Evolutionary conservation across 208 protist species (phyloP), one percentile per base, ranked within the genome.

Genomic region (Leishmania gerbilli): DNA sequence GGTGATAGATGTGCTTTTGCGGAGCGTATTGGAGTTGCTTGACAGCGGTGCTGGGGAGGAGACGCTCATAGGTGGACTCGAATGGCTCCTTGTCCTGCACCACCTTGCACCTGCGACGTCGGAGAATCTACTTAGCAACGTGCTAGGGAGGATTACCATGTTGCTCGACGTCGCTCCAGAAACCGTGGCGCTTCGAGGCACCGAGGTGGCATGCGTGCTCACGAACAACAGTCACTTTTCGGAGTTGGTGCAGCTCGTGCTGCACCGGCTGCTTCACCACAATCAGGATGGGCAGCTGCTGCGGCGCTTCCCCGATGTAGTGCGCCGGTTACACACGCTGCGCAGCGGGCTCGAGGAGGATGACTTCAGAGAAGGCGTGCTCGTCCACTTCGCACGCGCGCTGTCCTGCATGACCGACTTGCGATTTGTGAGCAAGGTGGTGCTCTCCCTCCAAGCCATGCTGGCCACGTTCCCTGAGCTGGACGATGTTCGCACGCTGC

Each of bases 381-480:
- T 86, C 31, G 79, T 86, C 34, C 37, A 64, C 56, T 83, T 86
- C 15, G 78, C 82, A 3, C 68, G 65, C 53, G 76, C 67, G 76
- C 87, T 74, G 56, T 88, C 68, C 62, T 58, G 8, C 19, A 60
- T 69, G 64, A 79, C 79, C 2, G 92, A 94, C 69, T 83, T 89
- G 76, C 89, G 92, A 49, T 92, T 93, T 71, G 83, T 92, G 15
- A 90, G 89, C 77, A 96, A 96, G 58, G 51, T 85, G 64, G 91
- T 96, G 37, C 84, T 96, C 6, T 90, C 85, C 2, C 84, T 93
- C 5, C 91, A 89, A 67, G 84, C 87, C n/a, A 83, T 91, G 74
- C 80, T 99, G 1, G 83, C 98, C 15, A 99, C 99, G 0, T 92
- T 93, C 40, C 84, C 89, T 11, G 98, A 99, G 83, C 90, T 99